Conservation (phyloP, 257 asterid species). For the Plantago ovata region DNA sequence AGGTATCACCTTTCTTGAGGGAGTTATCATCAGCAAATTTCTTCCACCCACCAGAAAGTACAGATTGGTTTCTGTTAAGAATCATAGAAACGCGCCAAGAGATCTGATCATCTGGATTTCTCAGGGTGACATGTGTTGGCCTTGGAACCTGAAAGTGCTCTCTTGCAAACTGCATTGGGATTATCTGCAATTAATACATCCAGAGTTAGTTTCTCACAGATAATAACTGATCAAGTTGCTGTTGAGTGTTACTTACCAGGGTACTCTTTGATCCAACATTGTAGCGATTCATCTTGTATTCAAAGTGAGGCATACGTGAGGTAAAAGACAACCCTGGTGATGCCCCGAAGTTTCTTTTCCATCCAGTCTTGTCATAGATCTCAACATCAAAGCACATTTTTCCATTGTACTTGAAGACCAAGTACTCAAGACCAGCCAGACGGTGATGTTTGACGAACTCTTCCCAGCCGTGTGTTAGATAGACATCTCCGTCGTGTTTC, state of each 20-base stretch:
- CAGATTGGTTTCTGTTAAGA: not conserved
- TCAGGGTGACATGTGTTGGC: not conserved
- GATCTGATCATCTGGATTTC: not conserved
- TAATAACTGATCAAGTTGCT: too few relatives aligned
- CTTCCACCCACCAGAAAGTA: not conserved
- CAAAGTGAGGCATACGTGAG: too few relatives aligned
- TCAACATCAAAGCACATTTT: constrained; percentile 29
- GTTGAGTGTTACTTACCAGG: too few relatives aligned
- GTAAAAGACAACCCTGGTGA: too few relatives aligned
- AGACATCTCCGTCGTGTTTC: not conserved
- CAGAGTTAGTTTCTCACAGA: too few relatives aligned
- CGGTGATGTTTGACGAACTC: constrained; percentile 18
- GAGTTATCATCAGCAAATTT: not conserved
- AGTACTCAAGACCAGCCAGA: constrained; percentile 10
- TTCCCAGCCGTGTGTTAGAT: constrained; percentile 22
- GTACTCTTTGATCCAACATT: too few relatives aligned
- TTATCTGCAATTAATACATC: not conserved
- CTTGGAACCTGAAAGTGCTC: not conserved
- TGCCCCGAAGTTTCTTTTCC: not conserved
- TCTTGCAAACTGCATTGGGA: not conserved
- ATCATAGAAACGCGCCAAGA: not conserved
- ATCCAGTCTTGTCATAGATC: constrained; percentile 7
- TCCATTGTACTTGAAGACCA: constrained; percentile 31
- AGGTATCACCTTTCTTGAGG: not conserved
- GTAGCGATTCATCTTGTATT: too few relatives aligned